Percentiles rank a stretch among this genome's conserved stretches.
These are phyloP conservation scores for Cucurbita ficifolia DNA, from an alignment of 306 rosid species.

Conservation along the genomic window DNA sequence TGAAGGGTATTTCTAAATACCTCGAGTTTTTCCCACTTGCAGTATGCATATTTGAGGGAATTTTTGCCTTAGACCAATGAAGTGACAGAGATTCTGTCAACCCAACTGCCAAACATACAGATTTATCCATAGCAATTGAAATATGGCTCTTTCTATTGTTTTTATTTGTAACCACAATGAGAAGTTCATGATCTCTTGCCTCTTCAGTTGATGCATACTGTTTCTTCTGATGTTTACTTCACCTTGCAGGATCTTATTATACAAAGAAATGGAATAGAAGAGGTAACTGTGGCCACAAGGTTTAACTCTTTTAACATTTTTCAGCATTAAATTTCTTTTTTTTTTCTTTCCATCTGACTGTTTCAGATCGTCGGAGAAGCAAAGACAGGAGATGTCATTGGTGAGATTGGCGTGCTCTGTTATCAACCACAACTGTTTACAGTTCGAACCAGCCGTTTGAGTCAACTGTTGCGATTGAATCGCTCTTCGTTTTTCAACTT, in stretches of 20 bases:
- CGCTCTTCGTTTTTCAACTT: conserved; percentile 43
- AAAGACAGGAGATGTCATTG: conserved; percentile 35
- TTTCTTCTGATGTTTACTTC: conserved; percentile 4
- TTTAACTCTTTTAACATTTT: neutral
- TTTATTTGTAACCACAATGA: neutral
- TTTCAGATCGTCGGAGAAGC: conserved; percentile 46
- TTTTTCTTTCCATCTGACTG: neutral
- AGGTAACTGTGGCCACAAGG: conserved; percentile 25
- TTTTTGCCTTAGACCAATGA: neutral
- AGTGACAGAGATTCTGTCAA: too few relatives aligned
- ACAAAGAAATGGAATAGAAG: conserved; percentile 32
- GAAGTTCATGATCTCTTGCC: neutral
- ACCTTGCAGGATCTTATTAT: conserved; percentile 42
- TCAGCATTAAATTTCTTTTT: neutral
- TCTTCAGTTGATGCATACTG: neutral
- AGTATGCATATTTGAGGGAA: neutral
- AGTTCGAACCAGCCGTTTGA: conserved; percentile 49
- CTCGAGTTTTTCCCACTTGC: neutral
- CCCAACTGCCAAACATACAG: neutral
- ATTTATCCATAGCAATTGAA: neutral
- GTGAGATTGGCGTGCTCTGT: conserved; percentile 69
- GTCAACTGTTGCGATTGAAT: conserved; percentile 58
- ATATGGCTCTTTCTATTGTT: neutral
- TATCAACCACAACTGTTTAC: conserved; percentile 61
- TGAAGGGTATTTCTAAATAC: neutral